Evolutionary conservation across 768 basidiomycete genomes (phyloP), one percentile per base, ranked within the genome.

Genomic region (Mycena rebaudengoi): DNA sequence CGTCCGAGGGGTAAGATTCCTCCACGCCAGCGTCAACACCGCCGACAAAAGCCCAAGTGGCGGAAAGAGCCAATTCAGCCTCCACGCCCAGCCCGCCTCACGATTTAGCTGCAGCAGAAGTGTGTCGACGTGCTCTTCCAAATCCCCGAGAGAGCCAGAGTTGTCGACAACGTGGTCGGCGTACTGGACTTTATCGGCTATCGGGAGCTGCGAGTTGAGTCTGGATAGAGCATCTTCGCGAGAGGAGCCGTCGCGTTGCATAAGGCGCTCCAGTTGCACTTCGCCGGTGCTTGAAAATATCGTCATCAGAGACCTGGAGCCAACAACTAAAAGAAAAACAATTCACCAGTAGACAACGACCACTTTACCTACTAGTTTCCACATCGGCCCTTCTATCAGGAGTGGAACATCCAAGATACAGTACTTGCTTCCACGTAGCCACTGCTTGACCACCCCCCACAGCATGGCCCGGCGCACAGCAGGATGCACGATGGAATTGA

Each of bases 341-440:
- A 78, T 86, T 50, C 55, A 98, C 97, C 96, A 98, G 73, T 95
- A 96, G 6, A 98, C 96, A 11, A 99, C 90, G 4, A 96, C 83
- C 23, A 98, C 88, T 64, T 85, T 84, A 4, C 90, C 95, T 44
- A 96, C 91, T 84, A 86, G 91, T 71, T 85, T 87, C 87, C 91
- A 95, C 35, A 98, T 72, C 2, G 90, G 90, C 0, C 92, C 89
- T 74, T 99, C 98, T 59, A 99, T 90, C 58, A 99, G 80, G 51
- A 99, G 78, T 30, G 98, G 98, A 6, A 98, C 92, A 75, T 99
- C 98, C 67, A 99, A 76, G 3, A 98, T 83, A 64, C 91, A 93
- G 37, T 91, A 80, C 72, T 85, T 90, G 70, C 94, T 81, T 7
- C 98, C 97, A 39, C 77, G 78, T 45, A 95, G 48, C 95, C 96